phyloP scores from a whole-genome alignment of 805 yeast genomes.

The Spencermartinsiella europaea region DNA sequence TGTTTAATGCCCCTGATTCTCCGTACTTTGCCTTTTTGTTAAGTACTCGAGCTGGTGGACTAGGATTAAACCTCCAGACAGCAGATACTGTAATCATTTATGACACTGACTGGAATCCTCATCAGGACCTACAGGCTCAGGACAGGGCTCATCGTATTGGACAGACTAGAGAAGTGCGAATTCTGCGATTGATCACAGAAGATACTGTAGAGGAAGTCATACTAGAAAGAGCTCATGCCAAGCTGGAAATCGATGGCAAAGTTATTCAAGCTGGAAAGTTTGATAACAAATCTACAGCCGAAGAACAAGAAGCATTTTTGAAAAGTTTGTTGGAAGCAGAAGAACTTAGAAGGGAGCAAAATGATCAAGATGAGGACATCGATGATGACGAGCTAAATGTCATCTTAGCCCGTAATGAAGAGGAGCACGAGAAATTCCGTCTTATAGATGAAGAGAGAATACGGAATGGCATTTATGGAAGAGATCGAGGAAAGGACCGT shows the following conservation, averaged over 20 bases:
- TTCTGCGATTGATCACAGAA: slow-evolving; percentile 82
- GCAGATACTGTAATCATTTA: slow-evolving; percentile 97
- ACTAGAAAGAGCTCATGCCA: slow-evolving; percentile 85
- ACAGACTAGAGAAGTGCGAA: slow-evolving; percentile 94
- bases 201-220: slow-evolving; percentile 94
- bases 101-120: slow-evolving; percentile 99
- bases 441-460: slow-evolving; percentile 58
- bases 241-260: slow-evolving; percentile 93
- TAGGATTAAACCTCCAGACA: slow-evolving; percentile 90
- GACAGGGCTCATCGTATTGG: slow-evolving; percentile 99
- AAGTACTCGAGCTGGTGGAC: slow-evolving; percentile 97
- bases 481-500: slow-evolving; percentile 40
- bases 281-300: slow-evolving; percentile 92
- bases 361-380: slow-evolving; percentile 62
- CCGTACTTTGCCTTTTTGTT: slow-evolving; percentile 84
- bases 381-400: slow-evolving; percentile 84
- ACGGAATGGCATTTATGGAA: slow-evolving; percentile 36
- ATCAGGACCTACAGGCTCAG: slow-evolving; percentile 98
- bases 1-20: slow-evolving; percentile 77
- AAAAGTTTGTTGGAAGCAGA: slow-evolving; percentile 84
- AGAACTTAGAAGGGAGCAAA: slow-evolving; percentile 47
- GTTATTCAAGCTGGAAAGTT: slow-evolving; percentile 98
- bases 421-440: slow-evolving; percentile 58
- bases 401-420: slow-evolving; percentile 73
- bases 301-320: slow-evolving; percentile 92